A percentile compares a stretch with the other conserved stretches of the same genome.
These are phyloP conservation scores for Boletus fagicola DNA, from an alignment of 768 basidiomycete genomes.

Conservation along the genomic window DNA sequence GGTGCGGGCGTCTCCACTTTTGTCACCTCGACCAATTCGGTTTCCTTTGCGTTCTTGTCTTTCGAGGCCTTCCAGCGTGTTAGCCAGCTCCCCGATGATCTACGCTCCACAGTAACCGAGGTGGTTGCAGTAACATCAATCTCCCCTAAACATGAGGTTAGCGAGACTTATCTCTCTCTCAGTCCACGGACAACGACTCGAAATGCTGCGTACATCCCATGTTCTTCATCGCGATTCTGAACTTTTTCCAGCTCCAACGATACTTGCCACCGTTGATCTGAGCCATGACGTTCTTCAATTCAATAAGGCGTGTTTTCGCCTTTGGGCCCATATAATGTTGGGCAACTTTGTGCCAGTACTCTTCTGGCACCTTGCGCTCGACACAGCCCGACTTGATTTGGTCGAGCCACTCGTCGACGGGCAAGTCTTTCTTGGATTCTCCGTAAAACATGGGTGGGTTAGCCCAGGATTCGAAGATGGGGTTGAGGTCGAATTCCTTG, in stretches of 20 bases:
- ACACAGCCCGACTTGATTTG: conserved; percentile 70
- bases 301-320: conserved; percentile 62
- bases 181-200: neutral
- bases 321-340: conserved; percentile 73
- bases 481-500: conserved; percentile 73
- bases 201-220: conserved; percentile 67
- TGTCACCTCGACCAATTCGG: conserved; percentile 33
- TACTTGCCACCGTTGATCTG: conserved; percentile 77
- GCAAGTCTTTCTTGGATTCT: conserved; percentile 63
- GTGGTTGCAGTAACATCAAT: conserved; percentile 61
- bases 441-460: conserved; percentile 67
- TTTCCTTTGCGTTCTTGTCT: conserved; percentile 33
- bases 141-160: conserved; percentile 48
- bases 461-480: conserved; percentile 62
- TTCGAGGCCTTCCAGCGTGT: conserved; percentile 46
- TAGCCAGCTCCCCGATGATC: conserved; percentile 48
- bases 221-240: conserved; percentile 71
- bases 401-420: conserved; percentile 72
- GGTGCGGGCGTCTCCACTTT: conserved; percentile 17
- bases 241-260: conserved; percentile 82
- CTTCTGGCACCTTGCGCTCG: conserved; percentile 69
- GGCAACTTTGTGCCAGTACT: conserved; percentile 81
- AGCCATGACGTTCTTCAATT: conserved; percentile 70
- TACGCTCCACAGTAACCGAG: conserved; percentile 56
- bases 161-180: neutral